Evolutionary conservation across 345 rosid genomes (phyloP).

Genomic region (Salix dunnii): DNA sequence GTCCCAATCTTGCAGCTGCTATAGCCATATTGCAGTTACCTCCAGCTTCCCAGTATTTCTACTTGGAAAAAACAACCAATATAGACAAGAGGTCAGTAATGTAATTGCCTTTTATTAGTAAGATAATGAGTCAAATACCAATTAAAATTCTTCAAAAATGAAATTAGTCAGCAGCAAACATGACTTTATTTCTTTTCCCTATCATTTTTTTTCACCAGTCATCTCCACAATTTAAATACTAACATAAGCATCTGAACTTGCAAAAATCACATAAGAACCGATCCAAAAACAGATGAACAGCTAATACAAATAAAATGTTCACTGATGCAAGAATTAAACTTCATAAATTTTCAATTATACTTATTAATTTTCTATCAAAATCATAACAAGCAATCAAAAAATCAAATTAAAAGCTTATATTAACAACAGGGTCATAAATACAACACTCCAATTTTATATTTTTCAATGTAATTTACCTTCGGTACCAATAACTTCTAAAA

Average conservation of each 20-base stretch:
- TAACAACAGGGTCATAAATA: not conserved
- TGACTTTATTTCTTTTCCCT: too few species aligned
- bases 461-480: not conserved
- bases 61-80: constrained; percentile 2
- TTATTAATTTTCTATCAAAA: too few species aligned
- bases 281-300: not conserved
- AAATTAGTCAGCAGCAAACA: not conserved
- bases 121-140: not conserved
- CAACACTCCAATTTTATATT: not conserved
- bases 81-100: not conserved
- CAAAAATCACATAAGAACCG: not conserved
- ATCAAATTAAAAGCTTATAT: not conserved
- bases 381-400: not conserved
- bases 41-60: constrained; percentile 87
- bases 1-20: constrained; percentile 95
- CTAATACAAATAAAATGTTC: not conserved
- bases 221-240: not conserved
- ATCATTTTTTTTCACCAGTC: not conserved
- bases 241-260: not conserved
- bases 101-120: not conserved
- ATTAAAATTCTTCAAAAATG: not conserved
- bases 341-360: not conserved
- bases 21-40: constrained; percentile 97
- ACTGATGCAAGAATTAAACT: not conserved
- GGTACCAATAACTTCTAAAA: not conserved